Base-by-base conservation (phyloP, 2,329 filamentous ascomycete genomes). In the Ceratocystis albifundus region DNA sequence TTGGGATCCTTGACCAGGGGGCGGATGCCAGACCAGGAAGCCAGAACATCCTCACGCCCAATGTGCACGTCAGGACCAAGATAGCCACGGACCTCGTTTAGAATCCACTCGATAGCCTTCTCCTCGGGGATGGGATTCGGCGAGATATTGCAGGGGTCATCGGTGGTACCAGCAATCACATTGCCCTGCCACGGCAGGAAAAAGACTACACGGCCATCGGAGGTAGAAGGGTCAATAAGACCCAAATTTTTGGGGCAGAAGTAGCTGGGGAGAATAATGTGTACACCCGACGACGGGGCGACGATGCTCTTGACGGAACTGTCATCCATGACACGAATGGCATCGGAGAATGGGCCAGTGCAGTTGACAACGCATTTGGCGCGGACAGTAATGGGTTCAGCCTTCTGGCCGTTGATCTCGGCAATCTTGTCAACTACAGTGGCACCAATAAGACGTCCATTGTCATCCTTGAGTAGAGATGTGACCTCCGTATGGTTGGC, bases 171-270 rank as follows among this genome's bases (percentile, higher is more conserved):
- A 59, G 90, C 90, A 72, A 95, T 94, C 15, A 90, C 95, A 77
- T 94, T 94, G 62, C 90, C 90, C 77, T 95, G 90, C 90, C 90
- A 95, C 25, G 90, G 90, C 50, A 95, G 80, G 81, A 96, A 95
- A 83, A 95, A 95, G 73, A 95, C 93, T 62, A 95, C 90, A 74
- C 90, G 84, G 22, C 90, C 90, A 73, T 95, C 90, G 1, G 90
- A 95, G 1, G 90, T 94, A 50, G 85, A 85, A 4, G 90, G 90
- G 72, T 96, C 90, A 71, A 95, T 89, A 50, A 95, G 80, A 69
- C 90, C 90, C 89, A 95, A 94, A 73, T 91, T 87, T 22, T 86
- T 82, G 55, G 90, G 90, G 71, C 87, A 89, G 79, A 88, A 94
- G 78, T 94, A 95, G 61, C 90, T 90, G 25, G 90, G 90, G 1